Evolutionary conservation across 352 stramenopile species (phyloP), one percentile per base, ranked within the genome.

Genomic region (Pythium grandisporangium): DNA sequence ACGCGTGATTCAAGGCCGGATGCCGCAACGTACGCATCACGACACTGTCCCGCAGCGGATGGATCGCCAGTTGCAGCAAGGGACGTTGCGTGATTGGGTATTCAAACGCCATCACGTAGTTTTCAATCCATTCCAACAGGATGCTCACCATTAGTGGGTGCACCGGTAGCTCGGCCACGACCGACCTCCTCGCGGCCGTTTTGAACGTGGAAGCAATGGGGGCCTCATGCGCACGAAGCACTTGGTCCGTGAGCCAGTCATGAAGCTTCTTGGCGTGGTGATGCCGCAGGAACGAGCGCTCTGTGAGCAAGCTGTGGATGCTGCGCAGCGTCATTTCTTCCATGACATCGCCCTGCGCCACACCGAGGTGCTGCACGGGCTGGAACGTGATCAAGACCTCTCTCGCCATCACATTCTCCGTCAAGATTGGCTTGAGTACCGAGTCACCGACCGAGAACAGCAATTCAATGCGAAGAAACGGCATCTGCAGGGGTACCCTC

Each of bases 31-130:
- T 23, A 3, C 44, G 51, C 10, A 21, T 34, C 24, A 58, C 19
- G 37, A 42, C 43, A 12, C 30, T 37, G 2, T 37, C 57, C 6
- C 58, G 59, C 0, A 86, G 36, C n/a, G 73, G 70, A n/a, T 79
- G 48, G 41, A 86, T 77, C 2, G 70, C 71, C 6, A 86, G 50
- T 30, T 86, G 70, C 0, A 84, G 59, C 27, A 66, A 45, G 25
- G 73, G 70, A 13, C 59, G 53, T 43, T 84, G 64, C 1, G 64
- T 33, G 16, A 86, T 67, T 12, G 73, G 70, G 26, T 86, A 86
- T 42, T 86, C 73, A 24, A 86, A 86, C 7, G 73, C 67, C 59
- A 86, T 67, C 11, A 84, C 24, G 43, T 86, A 86, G 35, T 86
- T 86, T 43, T 86, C 73, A 41, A 86, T 71, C 63, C 61, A 86